These are phyloP conservation scores for Schizosaccharomyces lindneri DNA, from an alignment of 805 yeast genomes.

Conservation along the genomic window DNA sequence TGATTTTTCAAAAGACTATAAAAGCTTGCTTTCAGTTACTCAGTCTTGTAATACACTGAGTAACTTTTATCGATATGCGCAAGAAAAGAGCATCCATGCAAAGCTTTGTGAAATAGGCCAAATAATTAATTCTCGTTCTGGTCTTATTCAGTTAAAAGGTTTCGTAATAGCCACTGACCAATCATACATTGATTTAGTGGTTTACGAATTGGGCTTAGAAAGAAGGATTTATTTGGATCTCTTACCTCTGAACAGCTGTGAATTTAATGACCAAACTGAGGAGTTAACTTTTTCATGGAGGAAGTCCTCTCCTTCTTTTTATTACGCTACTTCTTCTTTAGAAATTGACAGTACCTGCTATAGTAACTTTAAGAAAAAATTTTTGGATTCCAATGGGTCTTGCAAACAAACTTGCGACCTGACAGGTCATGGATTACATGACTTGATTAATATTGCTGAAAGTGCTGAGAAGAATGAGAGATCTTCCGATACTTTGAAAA, in stretches of 20 bases:
- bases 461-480: background rate
- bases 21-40: background rate
- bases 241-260: conserved; percentile 14
- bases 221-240: conserved; percentile 95
- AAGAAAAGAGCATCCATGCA: background rate
- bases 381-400: background rate
- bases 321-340: background rate
- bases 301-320: background rate
- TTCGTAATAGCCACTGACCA: background rate
- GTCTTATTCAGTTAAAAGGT: background rate
- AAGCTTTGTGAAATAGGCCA: background rate
- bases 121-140: background rate
- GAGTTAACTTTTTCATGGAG: background rate
- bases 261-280: background rate
- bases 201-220: conserved; percentile 86
- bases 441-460: background rate
- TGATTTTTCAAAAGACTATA: conserved; percentile 13
- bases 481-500: background rate
- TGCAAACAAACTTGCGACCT: background rate
- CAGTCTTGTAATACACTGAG: background rate
- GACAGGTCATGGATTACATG: background rate
- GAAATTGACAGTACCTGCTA: background rate
- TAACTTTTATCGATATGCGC: background rate
- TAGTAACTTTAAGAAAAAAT: background rate
- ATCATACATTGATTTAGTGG: conserved; percentile 74